A percentile compares a stretch with the other conserved stretches of the same genome.
These are phyloP conservation scores for Pseudozyma flocculosa DNA, from an alignment of 1,284 basidiomycete genomes.

Conservation along the genomic window DNA sequence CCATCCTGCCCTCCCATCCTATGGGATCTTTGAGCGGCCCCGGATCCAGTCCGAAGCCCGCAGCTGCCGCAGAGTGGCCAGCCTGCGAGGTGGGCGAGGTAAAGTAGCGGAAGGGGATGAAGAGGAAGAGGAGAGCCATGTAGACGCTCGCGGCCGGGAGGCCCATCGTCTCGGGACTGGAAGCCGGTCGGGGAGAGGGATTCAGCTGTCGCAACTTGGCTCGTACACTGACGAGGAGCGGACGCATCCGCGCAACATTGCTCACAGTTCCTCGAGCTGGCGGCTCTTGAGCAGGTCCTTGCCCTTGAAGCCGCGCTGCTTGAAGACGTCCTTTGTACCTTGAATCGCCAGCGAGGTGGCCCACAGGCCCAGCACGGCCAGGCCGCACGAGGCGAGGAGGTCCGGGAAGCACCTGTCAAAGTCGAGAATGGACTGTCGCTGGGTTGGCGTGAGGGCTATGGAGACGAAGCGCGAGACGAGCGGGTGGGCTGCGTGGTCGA, in stretches of 20 bases:
- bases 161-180: conserved; percentile 88
- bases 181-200: neutral
- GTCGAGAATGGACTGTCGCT: conserved; percentile 6
- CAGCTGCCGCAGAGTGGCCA: conserved; percentile 21
- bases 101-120: conserved; percentile 56
- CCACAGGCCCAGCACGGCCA: conserved; percentile 33
- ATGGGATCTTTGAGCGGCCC: conserved; percentile 1
- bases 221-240: too few species aligned
- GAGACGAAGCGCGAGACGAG: neutral
- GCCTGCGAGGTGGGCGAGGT: conserved; percentile 21
- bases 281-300: conserved; percentile 49
- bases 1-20: conserved; percentile 41
- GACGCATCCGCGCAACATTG: neutral
- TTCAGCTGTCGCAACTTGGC: neutral
- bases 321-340: conserved; percentile 38
- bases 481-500: neutral
- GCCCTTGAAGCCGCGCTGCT: conserved; percentile 45
- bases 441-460: neutral
- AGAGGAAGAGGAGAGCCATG: conserved; percentile 68
- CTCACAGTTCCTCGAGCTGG: conserved; percentile 7
- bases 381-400: conserved; percentile 24
- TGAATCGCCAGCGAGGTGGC: conserved; percentile 25
- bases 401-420: conserved; percentile 37
- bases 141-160: conserved; percentile 87
- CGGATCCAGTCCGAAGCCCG: neutral